Evolutionary conservation across 805 yeast species (phyloP), one percentile per base, ranked within the genome.

Genomic region (Sungouiella blattae): DNA sequence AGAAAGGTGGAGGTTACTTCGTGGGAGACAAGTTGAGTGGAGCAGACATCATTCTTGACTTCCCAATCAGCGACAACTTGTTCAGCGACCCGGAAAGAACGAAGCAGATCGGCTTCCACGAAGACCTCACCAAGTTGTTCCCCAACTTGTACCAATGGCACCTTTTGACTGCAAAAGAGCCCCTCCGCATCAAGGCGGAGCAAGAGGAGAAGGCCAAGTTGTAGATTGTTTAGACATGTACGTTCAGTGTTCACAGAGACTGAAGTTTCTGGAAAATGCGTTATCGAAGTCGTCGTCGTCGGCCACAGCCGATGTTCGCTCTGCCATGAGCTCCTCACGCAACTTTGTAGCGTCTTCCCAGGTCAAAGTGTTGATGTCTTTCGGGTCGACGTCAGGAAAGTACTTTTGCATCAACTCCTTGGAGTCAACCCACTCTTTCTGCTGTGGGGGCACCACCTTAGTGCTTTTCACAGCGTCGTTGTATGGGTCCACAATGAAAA

Each of bases 31-130:
- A 51, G 34, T 50, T 65, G 37, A 53, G 66, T 2, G 69, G 55
- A 1, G 72, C 71, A 1, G 72, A 66, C 39, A 47, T 66, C 16
- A 58, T 64, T 6, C 47, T 64, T 30, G 57, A 58, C 27, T 66
- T 61, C 46, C 70, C 71, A 0, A 36, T 64, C 23, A 40, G 39
- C 32, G 39, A 46, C n/a, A 50, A 45, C 30, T 11, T 50, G 4
- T 50, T 53, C 18, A 30, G 32, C 6, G 23, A 40, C 27, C 34
- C 34, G 1, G 27, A 28, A 12, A 29, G 44, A 20, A 12, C 36
- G 27, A 24, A 13, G 29, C 39, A 30, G 5, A 28, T 39, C n/a
- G 46, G 44, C 4, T 17, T 38, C 11, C 15, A 12, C 12, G 21
- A 6, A 2, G 36, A 44, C 27, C 32, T 37, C 1, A 18, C n/a